Conservation (phyloP, 148 eudicot species). For the Fallopia convolvulus region DNA sequence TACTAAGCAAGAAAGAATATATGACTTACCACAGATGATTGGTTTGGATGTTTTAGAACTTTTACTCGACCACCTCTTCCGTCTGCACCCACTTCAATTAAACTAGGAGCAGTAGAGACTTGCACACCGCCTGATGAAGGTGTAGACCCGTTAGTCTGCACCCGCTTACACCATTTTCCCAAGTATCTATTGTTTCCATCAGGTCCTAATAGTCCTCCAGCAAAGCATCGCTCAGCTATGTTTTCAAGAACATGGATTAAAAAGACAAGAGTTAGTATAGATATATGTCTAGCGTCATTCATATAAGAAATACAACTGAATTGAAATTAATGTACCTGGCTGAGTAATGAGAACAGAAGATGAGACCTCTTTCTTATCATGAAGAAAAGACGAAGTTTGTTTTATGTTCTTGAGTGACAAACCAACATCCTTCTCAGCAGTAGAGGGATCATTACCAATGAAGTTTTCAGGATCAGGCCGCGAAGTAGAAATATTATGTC, state of each 20-base stretch:
- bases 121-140: slow-evolving; percentile 16
- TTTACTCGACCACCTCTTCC: slow-evolving; percentile 89
- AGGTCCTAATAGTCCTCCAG: slow-evolving; percentile 83
- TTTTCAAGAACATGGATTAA: background rate
- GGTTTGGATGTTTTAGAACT: slow-evolving; percentile 51
- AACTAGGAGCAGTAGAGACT: slow-evolving; percentile 28
- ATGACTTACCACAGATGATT: slow-evolving; percentile 37
- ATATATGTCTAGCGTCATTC: background rate
- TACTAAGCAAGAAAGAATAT: background rate
- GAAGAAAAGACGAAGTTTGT: slow-evolving; percentile 34
- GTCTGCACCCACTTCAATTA: slow-evolving; percentile 83
- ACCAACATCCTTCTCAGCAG: slow-evolving; percentile 32
- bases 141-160: slow-evolving; percentile 29
- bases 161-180: slow-evolving; percentile 94
- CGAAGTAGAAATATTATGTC: slow-evolving; percentile 19
- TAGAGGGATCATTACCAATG: slow-evolving; percentile 13
- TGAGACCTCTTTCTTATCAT: slow-evolving; percentile 28
- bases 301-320: background rate
- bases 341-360: slow-evolving; percentile 34
- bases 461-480: slow-evolving; percentile 12
- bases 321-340: slow-evolving; percentile 36
- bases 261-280: background rate
- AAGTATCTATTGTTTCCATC: slow-evolving; percentile 72
- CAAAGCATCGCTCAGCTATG: slow-evolving; percentile 54
- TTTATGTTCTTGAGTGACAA: slow-evolving; percentile 32